phyloP scores from a whole-genome alignment of 306 rosid species.

The Fagus crenata region DNA sequence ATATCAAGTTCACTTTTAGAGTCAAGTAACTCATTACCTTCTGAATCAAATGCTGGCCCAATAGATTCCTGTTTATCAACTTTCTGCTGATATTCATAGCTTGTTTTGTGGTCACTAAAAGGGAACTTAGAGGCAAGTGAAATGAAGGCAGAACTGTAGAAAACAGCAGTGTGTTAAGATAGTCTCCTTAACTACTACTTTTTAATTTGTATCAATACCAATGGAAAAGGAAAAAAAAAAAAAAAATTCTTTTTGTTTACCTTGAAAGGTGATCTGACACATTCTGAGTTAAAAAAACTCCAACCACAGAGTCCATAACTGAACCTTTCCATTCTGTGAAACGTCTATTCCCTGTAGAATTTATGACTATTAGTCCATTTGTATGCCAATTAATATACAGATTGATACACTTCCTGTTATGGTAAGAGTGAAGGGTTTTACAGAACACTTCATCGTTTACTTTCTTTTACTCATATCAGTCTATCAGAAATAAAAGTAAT shows the following conservation, averaged over 20 bases:
- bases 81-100: not conserved
- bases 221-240: not conserved
- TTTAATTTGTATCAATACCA: not conserved
- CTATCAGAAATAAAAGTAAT: no score
- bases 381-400: not conserved
- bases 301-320: conserved; percentile 51
- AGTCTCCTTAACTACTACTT: not conserved
- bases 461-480: no score
- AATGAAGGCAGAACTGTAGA: conserved; percentile 64
- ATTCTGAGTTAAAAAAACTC: conserved; percentile 61
- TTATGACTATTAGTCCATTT: not conserved
- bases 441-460: not conserved
- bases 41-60: not conserved
- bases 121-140: conserved; percentile 63
- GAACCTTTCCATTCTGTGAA: conserved; percentile 59
- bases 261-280: conserved; percentile 59
- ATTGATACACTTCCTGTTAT: not conserved
- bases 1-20: not conserved
- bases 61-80: conserved; percentile 10
- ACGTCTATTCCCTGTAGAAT: conserved; percentile 43
- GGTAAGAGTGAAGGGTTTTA: not conserved
- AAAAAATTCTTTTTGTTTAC: conserved; percentile 12
- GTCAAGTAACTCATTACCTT: not conserved
- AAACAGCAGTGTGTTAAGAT: not conserved
- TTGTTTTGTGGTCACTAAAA: conserved; percentile 1